Evolutionary conservation across 2,329 filamentous ascomycete species (phyloP).

Genomic region (Coniochaeta sp.): DNA sequence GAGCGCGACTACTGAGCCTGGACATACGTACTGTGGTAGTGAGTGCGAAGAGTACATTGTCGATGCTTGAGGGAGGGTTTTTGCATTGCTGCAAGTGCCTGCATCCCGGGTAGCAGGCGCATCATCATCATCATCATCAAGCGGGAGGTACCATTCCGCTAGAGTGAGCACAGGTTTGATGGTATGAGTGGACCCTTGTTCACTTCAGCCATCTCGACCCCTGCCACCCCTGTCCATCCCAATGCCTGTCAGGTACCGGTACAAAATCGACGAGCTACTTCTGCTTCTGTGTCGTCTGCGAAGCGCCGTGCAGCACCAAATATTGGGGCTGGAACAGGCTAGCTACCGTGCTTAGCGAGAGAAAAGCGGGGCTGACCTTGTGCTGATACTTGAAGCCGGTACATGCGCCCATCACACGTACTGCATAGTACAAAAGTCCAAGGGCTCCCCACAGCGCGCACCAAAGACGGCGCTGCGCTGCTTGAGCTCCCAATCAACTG

Average conservation of each 20-base stretch:
- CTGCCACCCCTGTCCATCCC: neutral
- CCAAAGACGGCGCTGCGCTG: neutral
- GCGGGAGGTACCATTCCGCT: slow-evolving; percentile 1
- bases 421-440: slow-evolving; percentile 4
- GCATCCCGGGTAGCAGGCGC: neutral
- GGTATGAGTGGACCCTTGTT: neutral
- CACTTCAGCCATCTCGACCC: neutral
- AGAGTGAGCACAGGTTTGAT: neutral
- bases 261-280: neutral
- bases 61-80: neutral
- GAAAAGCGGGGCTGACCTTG: slow-evolving; percentile 3
- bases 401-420: slow-evolving; percentile 1
- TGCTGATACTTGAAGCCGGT: neutral
- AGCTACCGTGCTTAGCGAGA: slow-evolving; percentile 16
- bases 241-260: neutral
- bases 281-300: neutral
- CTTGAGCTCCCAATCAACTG: neutral
- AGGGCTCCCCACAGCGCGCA: neutral
- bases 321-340: neutral
- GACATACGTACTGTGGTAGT: neutral
- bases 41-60: neutral
- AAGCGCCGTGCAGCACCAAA: slow-evolving; percentile 1
- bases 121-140: neutral
- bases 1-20: neutral
- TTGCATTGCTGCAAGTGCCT: neutral